These are phyloP conservation scores for Fomes fomentarius DNA, from an alignment of 1,284 basidiomycete genomes.

Conservation along the genomic window DNA sequence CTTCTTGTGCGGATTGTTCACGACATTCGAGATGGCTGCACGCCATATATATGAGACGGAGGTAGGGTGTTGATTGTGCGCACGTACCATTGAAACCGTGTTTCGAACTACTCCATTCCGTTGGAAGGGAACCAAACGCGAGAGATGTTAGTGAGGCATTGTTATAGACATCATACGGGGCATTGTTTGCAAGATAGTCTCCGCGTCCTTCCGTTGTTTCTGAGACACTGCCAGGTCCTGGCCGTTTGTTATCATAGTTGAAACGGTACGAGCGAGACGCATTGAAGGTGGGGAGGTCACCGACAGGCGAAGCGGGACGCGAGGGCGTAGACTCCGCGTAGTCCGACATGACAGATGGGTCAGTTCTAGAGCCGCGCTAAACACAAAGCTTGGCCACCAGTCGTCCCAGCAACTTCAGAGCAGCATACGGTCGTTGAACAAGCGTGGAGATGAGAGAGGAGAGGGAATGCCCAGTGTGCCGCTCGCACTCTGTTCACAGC, in stretches of 20 bases:
- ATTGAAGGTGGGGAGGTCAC: conserved; percentile 46
- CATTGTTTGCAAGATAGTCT: conserved; percentile 34
- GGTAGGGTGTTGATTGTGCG: neutral
- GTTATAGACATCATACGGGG: conserved; percentile 28
- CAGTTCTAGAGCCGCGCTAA: neutral
- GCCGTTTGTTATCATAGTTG: conserved; percentile 62
- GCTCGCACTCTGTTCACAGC: too few species aligned
- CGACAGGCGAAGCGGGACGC: too few species aligned
- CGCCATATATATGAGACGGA: neutral
- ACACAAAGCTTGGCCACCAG: neutral
- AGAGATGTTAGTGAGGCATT: conserved; percentile 26
- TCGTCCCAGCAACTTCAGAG: neutral
- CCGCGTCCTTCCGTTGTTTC: conserved; percentile 64
- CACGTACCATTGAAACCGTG: conserved; percentile 74
- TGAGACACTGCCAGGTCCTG: conserved; percentile 66
- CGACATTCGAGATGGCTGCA: conserved; percentile 72
- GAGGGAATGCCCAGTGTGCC: too few species aligned
- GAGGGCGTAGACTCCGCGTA: too few species aligned
- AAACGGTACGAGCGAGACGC: conserved; percentile 64
- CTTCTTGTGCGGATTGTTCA: conserved; percentile 85
- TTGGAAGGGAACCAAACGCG: conserved; percentile 44
- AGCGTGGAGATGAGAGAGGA: too few species aligned
- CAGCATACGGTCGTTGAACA: conserved; percentile 11
- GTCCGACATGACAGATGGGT: conserved; percentile 39
- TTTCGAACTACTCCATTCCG: conserved; percentile 80